Base-by-base conservation (phyloP, 163 green algal genomes). In the Chloromonas sp. region DNA sequence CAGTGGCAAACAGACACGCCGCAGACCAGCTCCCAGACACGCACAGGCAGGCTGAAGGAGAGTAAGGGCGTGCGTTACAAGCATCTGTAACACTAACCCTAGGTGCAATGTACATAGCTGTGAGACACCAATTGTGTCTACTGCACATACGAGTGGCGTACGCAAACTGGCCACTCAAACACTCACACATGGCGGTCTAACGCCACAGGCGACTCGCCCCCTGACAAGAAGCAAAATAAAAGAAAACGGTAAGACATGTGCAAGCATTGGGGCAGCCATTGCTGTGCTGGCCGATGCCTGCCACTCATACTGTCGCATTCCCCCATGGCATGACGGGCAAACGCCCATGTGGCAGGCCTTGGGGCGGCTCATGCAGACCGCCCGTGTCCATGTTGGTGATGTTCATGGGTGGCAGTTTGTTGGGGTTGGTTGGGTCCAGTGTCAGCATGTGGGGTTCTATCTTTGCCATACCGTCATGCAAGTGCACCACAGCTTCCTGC, bases 131-230 rank as follows among this genome's bases (percentile, higher is more conserved):
- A 36, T 36, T 36, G 36, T 36, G 36, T 36, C 36, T 36, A 36
- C 36, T 36, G 36, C 36, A 36, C 36, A 36, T 36, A 36, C 36
- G 36, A 36, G 36, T 36, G 36, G 36, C 36, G 36, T 36, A 36
- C 36, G 36, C 36, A 36, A 36, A 36, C 36, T 36, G 36, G 36
- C 36, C 36, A 36, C 36, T 36, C 36, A 36, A 36, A 36, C 36
- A 36, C 36, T 36, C 36, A 36, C 36, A 36, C 36, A 36, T 36
- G 36, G 36, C 36, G 36, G 36, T 36, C 36, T 36, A 36, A 36
- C 80, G 58, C 77, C 80, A 78, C 80, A 83, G 14, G n/a, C 61
- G 0, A 83, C 13, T 1, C 5, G 61, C 61, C 77, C 80, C 80
- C 80, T 83, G 80, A 11, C 5, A 74, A 74, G 11, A 5, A 74